Evolutionary conservation across 768 basidiomycete genomes (phyloP).

Genomic region (Phlebiopsis gigantea): DNA sequence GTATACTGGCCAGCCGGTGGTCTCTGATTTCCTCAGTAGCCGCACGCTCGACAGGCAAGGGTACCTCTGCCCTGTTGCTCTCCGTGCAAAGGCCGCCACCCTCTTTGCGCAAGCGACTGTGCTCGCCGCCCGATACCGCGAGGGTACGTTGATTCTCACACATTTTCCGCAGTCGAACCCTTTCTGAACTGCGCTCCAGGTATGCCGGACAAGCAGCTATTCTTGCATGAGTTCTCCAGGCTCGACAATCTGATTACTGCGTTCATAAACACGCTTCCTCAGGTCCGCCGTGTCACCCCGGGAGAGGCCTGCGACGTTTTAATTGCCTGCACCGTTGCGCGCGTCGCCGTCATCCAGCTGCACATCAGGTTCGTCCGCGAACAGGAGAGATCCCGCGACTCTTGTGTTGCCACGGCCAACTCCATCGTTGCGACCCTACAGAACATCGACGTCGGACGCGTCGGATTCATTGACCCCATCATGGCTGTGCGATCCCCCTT

Average conservation of each 20-base stretch:
- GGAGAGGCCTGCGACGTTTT: slow-evolving; percentile 17
- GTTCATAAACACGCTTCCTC: slow-evolving; percentile 13
- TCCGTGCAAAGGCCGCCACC: slow-evolving; percentile 19
- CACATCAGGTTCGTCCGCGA: slow-evolving; percentile 15
- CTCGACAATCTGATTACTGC: slow-evolving; percentile 18
- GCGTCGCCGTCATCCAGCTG: slow-evolving; percentile 23
- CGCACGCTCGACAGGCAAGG: slow-evolving; percentile 6
- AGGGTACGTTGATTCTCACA: slow-evolving; percentile 12
- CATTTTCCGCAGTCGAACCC: neutral
- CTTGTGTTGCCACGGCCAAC: slow-evolving; percentile 17
- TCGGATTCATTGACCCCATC: slow-evolving; percentile 20
- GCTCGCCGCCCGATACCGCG: slow-evolving; percentile 13
- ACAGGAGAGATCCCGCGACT: slow-evolving; percentile 16
- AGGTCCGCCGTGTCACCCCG: neutral
- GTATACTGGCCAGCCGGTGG: slow-evolving; percentile 4
- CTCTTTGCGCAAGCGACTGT: slow-evolving; percentile 17
- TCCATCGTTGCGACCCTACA: slow-evolving; percentile 15
- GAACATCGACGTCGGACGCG: slow-evolving; percentile 10
- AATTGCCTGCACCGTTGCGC: slow-evolving; percentile 18
- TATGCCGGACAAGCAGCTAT: slow-evolving; percentile 11
- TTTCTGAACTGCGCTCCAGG: neutral
- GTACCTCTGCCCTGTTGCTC: slow-evolving; percentile 15
- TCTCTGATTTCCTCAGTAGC: slow-evolving; percentile 11
- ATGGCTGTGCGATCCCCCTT: slow-evolving; percentile 20
- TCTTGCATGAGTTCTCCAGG: slow-evolving; percentile 12